Conservation (phyloP, 23 red algal species). For the Cyanidium caldarium region DNA sequence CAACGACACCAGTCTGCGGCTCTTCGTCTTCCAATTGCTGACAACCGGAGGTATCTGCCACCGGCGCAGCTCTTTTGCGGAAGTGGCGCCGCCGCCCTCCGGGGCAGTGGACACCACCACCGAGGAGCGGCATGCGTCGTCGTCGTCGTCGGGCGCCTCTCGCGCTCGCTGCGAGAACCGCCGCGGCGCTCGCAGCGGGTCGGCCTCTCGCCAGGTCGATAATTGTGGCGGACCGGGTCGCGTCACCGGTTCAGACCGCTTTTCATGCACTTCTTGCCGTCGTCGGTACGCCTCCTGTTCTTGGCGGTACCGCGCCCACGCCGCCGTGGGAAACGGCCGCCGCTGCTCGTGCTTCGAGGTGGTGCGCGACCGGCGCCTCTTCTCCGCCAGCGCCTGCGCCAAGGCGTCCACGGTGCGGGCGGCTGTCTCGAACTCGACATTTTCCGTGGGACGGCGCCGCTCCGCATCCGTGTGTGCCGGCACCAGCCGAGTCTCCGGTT, state of each 20-base stretch:
- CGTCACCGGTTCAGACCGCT: background rate
- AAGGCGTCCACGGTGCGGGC: background rate
- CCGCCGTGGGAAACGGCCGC: background rate
- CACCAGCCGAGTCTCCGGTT: too few species aligned
- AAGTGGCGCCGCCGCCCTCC: too few species aligned
- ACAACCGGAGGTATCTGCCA: too few species aligned
- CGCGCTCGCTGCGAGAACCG: background rate
- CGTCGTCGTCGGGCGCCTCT: background rate
- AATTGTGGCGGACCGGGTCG: background rate
- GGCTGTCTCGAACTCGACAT: background rate
- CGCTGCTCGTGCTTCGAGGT: conserved; percentile 3
- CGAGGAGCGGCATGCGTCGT: too few species aligned
- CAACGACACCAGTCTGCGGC: too few species aligned
- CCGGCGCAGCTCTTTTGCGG: too few species aligned
- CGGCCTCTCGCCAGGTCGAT: background rate
- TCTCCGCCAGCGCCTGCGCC: background rate
- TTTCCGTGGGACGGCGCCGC: too few species aligned
- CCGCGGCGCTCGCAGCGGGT: background rate
- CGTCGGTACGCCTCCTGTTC: too few species aligned
- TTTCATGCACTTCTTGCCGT: background rate
- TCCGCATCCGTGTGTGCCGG: too few species aligned
- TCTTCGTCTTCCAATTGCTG: too few species aligned
- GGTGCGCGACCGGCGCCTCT: background rate
- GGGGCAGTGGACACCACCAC: too few species aligned
- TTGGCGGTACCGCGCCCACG: too few species aligned